These are phyloP conservation scores for Paraphoma sp. DNA, from an alignment of 2,329 filamentous ascomycete species.

Conservation along the genomic window DNA sequence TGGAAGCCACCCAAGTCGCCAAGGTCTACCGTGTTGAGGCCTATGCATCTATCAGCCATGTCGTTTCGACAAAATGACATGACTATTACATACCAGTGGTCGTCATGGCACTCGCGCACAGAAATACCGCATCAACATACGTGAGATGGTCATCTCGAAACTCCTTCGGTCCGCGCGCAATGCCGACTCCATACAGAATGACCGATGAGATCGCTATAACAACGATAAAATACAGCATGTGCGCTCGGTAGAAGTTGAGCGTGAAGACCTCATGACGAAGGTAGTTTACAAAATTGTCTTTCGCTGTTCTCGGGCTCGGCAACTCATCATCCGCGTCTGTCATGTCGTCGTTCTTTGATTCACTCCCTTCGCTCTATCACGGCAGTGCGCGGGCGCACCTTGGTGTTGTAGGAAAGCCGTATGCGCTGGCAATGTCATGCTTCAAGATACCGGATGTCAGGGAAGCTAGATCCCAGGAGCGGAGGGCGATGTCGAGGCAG, in stretches of 20 bases:
- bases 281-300: conserved; percentile 24
- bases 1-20: conserved; percentile 34
- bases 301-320: conserved; percentile 21
- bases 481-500: conserved; percentile 4
- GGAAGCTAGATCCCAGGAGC: neutral
- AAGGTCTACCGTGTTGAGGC: conserved; percentile 34
- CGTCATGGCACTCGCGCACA: conserved; percentile 40
- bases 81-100: conserved; percentile 25
- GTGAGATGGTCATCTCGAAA: conserved; percentile 21
- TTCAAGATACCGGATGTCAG: neutral
- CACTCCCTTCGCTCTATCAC: neutral
- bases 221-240: conserved; percentile 40
- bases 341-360: conserved; percentile 7
- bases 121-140: conserved; percentile 36
- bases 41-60: conserved; percentile 7
- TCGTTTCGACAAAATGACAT: neutral
- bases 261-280: conserved; percentile 20
- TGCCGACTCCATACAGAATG: conserved; percentile 37
- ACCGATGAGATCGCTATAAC: conserved; percentile 34
- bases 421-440: neutral
- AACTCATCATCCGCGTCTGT: conserved; percentile 24
- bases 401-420: neutral
- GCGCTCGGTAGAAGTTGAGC: conserved; percentile 33
- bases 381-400: neutral
- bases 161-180: conserved; percentile 28